Conservation (phyloP, 2,329 filamentous ascomycete species). For the Fusarium sp. region DNA sequence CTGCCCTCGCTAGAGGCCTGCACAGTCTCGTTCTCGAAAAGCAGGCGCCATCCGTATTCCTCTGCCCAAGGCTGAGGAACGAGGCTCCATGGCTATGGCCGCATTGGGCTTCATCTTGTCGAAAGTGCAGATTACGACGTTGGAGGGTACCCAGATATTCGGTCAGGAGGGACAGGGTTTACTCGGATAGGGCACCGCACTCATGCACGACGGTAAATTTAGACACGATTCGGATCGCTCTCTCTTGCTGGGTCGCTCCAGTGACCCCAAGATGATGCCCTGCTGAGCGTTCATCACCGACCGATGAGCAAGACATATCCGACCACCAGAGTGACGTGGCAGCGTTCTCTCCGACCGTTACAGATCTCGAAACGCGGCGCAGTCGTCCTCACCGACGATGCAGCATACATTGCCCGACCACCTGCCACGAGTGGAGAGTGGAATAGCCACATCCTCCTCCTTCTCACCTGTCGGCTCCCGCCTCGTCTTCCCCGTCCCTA, state of each 20-base stretch:
- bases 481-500: slow-evolving; percentile 9
- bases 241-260: slow-evolving; percentile 25
- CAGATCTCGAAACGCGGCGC: slow-evolving; percentile 30
- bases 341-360: slow-evolving; percentile 27
- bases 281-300: slow-evolving; percentile 11
- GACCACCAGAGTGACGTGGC: slow-evolving; percentile 38
- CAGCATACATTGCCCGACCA: slow-evolving; percentile 20
- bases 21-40: slow-evolving; percentile 33
- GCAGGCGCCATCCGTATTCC: slow-evolving; percentile 23
- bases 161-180: slow-evolving; percentile 41
- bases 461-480: slow-evolving; percentile 11
- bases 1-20: slow-evolving; percentile 35
- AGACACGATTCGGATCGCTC: slow-evolving; percentile 35
- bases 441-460: background rate
- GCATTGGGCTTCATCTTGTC: slow-evolving; percentile 31
- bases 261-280: slow-evolving; percentile 15
- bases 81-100: slow-evolving; percentile 26
- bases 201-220: slow-evolving; percentile 42
- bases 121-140: slow-evolving; percentile 35
- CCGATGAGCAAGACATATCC: slow-evolving; percentile 13
- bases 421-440: slow-evolving; percentile 6
- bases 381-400: slow-evolving; percentile 28
- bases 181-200: slow-evolving; percentile 31
- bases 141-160: slow-evolving; percentile 40
- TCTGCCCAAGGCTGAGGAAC: slow-evolving; percentile 30